These are phyloP conservation scores for Wickerhamiella azymoides DNA, from an alignment of 805 yeast genomes.

Conservation along the genomic window DNA sequence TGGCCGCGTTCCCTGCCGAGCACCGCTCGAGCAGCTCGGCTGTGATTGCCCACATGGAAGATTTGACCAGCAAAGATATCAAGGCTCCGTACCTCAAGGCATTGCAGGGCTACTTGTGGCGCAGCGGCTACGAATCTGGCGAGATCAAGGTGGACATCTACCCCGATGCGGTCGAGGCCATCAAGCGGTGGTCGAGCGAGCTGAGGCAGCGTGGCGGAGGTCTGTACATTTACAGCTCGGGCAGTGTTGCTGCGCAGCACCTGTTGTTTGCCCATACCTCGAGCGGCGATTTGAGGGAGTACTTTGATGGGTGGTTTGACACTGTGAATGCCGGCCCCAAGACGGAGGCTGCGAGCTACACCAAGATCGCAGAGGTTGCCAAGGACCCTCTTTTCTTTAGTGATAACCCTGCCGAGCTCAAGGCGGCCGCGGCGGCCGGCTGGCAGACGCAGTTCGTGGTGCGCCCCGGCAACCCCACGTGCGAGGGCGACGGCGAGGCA, in stretches of 20 bases:
- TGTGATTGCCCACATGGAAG: constrained; percentile 36
- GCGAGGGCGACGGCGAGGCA: background rate
- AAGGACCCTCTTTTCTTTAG: constrained; percentile 48
- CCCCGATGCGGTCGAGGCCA: constrained; percentile 50
- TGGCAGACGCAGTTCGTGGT: constrained; percentile 43
- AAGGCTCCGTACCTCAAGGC: constrained; percentile 67
- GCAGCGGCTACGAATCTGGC: constrained; percentile 62
- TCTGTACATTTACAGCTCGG: constrained; percentile 76
- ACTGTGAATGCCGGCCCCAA: constrained; percentile 75
- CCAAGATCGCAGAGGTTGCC: constrained; percentile 31
- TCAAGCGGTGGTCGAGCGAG: constrained; percentile 30
- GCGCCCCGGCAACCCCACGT: constrained; percentile 57
- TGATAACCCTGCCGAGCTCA: constrained; percentile 66
- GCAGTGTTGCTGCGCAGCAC: constrained; percentile 77
- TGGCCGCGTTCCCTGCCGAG: constrained; percentile 36
- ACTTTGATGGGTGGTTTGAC: constrained; percentile 61
- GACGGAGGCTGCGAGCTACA: constrained; percentile 42
- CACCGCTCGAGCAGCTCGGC: constrained; percentile 20
- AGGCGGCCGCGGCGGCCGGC: constrained; percentile 60
- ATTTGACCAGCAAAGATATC: constrained; percentile 49
- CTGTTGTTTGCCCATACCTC: constrained; percentile 52
- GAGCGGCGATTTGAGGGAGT: constrained; percentile 31
- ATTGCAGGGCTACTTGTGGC: constrained; percentile 79
- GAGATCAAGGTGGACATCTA: constrained; percentile 65
- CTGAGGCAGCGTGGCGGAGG: constrained; percentile 12